A percentile compares a stretch with the other conserved stretches of the same genome.
Conservation (phyloP, 768 basidiomycete species). For the Pleurotus pulmonarius region DNA sequence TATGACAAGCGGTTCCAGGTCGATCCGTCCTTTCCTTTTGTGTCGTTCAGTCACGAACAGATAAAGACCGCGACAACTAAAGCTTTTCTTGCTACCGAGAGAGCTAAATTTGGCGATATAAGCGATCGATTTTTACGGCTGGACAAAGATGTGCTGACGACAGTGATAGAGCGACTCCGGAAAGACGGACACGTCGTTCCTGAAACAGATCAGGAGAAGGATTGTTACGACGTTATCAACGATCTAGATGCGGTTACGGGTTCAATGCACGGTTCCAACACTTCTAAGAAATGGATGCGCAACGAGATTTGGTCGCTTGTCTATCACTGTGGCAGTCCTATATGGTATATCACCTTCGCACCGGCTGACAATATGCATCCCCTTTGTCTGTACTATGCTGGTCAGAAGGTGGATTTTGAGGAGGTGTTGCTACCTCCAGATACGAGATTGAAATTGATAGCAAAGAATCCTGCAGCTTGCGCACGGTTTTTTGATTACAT, state of each 20-base stretch:
- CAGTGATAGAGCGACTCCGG: background rate
- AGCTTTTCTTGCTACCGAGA: background rate
- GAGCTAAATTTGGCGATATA: background rate
- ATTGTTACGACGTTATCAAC: slow-evolving; percentile 18
- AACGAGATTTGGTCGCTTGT: background rate
- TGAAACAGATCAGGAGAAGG: slow-evolving; percentile 13
- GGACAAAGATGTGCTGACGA: background rate
- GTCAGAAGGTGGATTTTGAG: background rate
- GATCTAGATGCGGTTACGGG: slow-evolving; percentile 23
- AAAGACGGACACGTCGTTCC: background rate
- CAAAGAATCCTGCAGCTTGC: background rate
- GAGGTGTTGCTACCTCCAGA: background rate
- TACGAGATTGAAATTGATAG: background rate
- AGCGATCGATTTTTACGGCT: background rate
- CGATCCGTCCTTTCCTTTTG: background rate
- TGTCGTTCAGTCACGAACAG: background rate
- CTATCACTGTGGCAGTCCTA: background rate
- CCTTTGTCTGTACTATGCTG: background rate
- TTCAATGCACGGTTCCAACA: slow-evolving; percentile 20
- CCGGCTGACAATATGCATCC: background rate
- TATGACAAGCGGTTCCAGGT: background rate
- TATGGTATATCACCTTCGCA: background rate
- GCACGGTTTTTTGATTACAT: background rate
- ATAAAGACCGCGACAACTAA: background rate
- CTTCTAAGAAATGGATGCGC: slow-evolving; percentile 1